Evolutionary conservation across 345 rosid species (phyloP).

Genomic region (Moricandia moricandioides): DNA sequence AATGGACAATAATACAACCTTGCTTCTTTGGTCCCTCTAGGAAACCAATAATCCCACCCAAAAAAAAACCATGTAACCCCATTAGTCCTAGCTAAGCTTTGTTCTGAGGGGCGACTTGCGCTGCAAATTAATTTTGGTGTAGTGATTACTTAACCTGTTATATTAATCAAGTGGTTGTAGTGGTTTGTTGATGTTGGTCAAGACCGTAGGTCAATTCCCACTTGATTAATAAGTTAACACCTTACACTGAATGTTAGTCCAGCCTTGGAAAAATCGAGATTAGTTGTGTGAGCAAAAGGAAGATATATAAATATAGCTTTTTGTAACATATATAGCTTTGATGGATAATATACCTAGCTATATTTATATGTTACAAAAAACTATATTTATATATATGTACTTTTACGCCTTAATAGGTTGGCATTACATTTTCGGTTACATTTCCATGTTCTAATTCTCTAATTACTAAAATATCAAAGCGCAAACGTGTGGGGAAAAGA

Average conservation of each 20-base stretch:
- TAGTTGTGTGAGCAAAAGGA: not conserved
- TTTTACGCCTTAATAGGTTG: not conserved
- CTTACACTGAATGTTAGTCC: too few relatives aligned
- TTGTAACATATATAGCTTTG: too few relatives aligned
- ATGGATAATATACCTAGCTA: too few relatives aligned
- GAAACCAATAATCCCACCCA: not conserved
- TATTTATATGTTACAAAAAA: too few relatives aligned
- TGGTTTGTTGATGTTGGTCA: slow-evolving; percentile 7
- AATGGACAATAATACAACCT: not conserved
- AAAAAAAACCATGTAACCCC: too few relatives aligned
- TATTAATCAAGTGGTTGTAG: not conserved
- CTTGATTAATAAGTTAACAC: too few relatives aligned
- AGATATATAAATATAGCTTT: too few relatives aligned
- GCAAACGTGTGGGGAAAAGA: not conserved
- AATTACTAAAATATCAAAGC: not conserved
- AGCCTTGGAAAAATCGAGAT: too few relatives aligned
- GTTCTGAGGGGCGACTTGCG: too few relatives aligned
- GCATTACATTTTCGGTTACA: not conserved
- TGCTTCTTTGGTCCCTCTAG: not conserved
- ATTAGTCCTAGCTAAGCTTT: too few relatives aligned
- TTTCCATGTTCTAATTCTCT: not conserved
- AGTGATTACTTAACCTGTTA: not conserved
- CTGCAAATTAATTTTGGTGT: too few relatives aligned
- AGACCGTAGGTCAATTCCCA: not conserved
- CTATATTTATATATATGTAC: too few relatives aligned